Base-by-base conservation (phyloP, 2,329 filamentous ascomycete species). In the Aspergillus sp. region DNA sequence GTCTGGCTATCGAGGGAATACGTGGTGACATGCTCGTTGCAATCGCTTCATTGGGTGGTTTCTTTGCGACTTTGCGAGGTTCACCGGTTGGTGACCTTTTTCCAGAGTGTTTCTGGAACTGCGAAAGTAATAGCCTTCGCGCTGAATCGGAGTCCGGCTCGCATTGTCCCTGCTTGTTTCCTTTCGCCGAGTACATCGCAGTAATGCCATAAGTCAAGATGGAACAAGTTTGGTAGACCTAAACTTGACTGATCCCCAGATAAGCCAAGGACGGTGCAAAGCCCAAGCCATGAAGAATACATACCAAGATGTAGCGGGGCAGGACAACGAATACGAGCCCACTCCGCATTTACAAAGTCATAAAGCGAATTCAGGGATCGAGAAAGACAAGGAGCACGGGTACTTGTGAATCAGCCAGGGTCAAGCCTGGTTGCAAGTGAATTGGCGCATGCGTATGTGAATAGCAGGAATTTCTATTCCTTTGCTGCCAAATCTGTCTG, bases 21-120 rank as follows among this genome's bases (percentile, higher is more conserved):
- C 30, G 30, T 9, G 19, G 19, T 19, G 30, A 6, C 30, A 32
- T 32, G 8, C 30, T 32, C 8, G 30, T 6, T 9, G 6, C 5
- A 32, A 9, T 9, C 5, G 8, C 8, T 5, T 9, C 30, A 32
- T 32, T 5, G 6, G 30, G 8, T 6, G 30, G 5, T 32, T 41
- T 39, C 27, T 10, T 19, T n/a, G 43, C 29, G 4, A 28, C 41
- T 33, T 36, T 26, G 10, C 28, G 39, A 32, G 44, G 33, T 19
- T 19, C 19, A 19, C 19, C 19, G 7, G 29, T 33, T 29, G 45
- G 45, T 3, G 38, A 30, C 34, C 48, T 40, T 7, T 50, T 41
- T 6, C 49, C 19, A 5, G 53, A 42, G 29, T 44, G 43, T 42
- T 46, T 48, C 46, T 57, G 53, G 42, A 65, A 65, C 32, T 54